Conservation (phyloP, 306 rosid species). For the Rosa persica region DNA sequence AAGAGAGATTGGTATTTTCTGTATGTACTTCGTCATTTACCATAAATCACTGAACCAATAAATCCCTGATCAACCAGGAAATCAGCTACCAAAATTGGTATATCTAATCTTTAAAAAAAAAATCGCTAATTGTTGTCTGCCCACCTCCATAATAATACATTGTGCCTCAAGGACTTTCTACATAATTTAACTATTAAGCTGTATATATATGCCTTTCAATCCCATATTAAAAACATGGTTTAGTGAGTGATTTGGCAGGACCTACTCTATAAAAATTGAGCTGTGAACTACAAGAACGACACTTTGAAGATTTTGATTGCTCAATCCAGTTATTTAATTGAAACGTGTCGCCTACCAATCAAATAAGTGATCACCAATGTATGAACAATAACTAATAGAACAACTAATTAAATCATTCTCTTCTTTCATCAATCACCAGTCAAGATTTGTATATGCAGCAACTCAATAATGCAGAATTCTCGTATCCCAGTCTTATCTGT, state of each 20-base stretch:
- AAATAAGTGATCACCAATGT: neutral
- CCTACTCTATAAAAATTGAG: neutral
- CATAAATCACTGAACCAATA: neutral
- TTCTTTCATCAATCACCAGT: neutral
- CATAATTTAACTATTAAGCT: neutral
- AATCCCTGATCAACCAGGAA: neutral
- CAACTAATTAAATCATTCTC: neutral
- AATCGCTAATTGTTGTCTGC: neutral
- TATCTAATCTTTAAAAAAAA: neutral
- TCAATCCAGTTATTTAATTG: neutral
- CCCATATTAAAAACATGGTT: neutral
- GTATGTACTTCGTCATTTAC: neutral
- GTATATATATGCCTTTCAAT: neutral
- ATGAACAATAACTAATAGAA: neutral
- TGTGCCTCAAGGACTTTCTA: neutral
- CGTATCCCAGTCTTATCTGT: neutral
- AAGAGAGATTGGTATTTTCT: neutral
- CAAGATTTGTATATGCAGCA: neutral
- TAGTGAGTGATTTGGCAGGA: neutral
- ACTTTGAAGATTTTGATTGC: conserved; percentile 23
- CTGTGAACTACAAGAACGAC: conserved; percentile 5
- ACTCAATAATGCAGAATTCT: conserved; percentile 8
- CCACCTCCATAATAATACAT: neutral
- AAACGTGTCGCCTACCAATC: neutral
- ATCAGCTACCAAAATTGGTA: neutral